Evolutionary conservation across 2,329 filamentous ascomycete species (phyloP), one percentile per base, ranked within the genome.

Genomic region (Passalora sequoiae): DNA sequence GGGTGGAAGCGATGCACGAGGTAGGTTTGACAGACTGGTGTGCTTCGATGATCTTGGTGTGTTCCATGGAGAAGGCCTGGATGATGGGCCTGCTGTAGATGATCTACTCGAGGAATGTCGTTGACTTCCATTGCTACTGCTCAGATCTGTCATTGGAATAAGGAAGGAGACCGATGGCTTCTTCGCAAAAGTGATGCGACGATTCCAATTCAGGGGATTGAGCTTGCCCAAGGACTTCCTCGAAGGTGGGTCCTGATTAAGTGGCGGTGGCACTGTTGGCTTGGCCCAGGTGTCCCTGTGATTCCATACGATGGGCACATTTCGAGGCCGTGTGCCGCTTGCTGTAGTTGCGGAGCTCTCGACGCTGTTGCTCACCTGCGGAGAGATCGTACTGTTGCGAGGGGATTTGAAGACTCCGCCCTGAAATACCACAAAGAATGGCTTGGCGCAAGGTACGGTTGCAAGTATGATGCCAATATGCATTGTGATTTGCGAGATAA

Each of bases 371-470:
- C 8, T 17, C 9, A 13, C 10, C 7, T 17, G 33, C 8, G n/a
- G 21, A 4, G 9, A 5, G 15, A 17, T 31, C 6, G 33, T 22
- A 7, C 27, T 38, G 9, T 43, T 40, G n/a, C n/a, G n/a, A 2
- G 50, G 50, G 13, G 46, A 38, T 6, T 37, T 22, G 33, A 50
- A 53, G 3, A 49, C 44, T 3, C 51, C 46, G 4, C 43, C 48
- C 25, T 53, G 42, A 29, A 57, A 55, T 4, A 53, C 45, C 1
- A 47, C 40, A 37, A 60, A 57, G 48, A 61, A 60, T 2, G 58
- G 55, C 36, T 59, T 62, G 38, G 53, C 54, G 44, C 58, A 61
- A 1, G 58, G 60, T 1, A 62, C 25, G 0, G 60, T 62, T 3
- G 58, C 55, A 9, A 58, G 44, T 19, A 60, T 58, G 36, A 60